Conservation (phyloP, 2,329 filamentous ascomycete genomes). For the Aspergillus alliaceus region DNA sequence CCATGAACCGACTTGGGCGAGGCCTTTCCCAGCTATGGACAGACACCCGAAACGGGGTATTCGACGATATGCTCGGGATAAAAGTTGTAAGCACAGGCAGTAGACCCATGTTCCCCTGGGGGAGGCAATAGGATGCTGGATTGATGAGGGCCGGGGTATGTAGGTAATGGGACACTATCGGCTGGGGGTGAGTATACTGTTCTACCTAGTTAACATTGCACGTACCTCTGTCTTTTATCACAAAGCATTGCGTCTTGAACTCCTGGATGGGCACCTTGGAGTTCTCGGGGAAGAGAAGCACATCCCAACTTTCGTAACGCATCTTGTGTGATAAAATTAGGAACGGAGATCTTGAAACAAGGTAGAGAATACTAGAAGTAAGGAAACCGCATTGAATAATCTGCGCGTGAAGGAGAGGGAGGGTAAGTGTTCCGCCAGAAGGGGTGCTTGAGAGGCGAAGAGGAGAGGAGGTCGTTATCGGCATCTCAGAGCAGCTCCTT, state of each 20-base stretch:
- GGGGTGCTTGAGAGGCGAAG: background rate
- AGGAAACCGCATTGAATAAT: conserved; percentile 9
- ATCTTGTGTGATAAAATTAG: conserved; percentile 53
- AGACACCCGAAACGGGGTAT: conserved; percentile 67
- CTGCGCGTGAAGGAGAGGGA: conserved; percentile 3
- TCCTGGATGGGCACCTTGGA: conserved; percentile 74
- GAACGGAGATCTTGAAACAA: conserved; percentile 15
- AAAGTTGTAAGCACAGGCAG: conserved; percentile 72
- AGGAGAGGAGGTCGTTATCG: background rate
- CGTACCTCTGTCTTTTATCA: conserved; percentile 54
- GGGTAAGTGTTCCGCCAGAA: conserved; percentile 1
- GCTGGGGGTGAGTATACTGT: background rate
- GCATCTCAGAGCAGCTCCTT: background rate
- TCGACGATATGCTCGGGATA: conserved; percentile 62
- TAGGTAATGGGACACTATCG: conserved; percentile 54
- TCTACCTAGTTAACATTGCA: conserved; percentile 17
- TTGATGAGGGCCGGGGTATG: conserved; percentile 45
- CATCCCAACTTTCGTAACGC: conserved; percentile 85
- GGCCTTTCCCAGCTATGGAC: conserved; percentile 72
- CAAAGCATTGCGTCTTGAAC: conserved; percentile 76
- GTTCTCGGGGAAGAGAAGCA: conserved; percentile 72
- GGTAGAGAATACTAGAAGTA: conserved; percentile 21
- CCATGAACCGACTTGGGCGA: conserved; percentile 58
- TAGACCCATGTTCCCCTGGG: conserved; percentile 32
- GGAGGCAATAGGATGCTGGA: conserved; percentile 23